Conservation (phyloP, 495 filamentous ascomycete species). For the Penicillium steckii region DNA sequence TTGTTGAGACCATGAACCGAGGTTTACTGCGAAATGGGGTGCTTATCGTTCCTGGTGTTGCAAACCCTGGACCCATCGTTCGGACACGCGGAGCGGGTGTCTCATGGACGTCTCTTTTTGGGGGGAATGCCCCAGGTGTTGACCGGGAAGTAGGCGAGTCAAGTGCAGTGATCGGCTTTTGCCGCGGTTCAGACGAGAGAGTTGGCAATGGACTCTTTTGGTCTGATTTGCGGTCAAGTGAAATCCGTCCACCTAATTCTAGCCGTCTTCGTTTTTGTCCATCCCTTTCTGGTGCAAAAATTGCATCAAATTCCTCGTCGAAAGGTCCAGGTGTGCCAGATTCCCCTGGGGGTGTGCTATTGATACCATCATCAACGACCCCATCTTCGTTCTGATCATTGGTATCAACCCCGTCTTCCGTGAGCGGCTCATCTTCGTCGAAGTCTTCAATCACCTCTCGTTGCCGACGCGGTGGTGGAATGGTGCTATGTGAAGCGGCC, state of each 20-base stretch:
- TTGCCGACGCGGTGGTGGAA: constrained; percentile 15
- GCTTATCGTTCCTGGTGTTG: constrained; percentile 20
- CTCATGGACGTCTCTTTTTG: constrained; percentile 1
- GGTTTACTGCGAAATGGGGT: constrained; percentile 27
- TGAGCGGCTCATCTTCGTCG: constrained; percentile 19
- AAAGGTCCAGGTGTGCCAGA: constrained; percentile 6
- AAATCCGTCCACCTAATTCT: not conserved
- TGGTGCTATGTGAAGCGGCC: not conserved
- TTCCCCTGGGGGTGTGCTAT: constrained; percentile 21
- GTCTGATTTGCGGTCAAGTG: constrained; percentile 3
- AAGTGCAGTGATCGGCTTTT: not conserved
- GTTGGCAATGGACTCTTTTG: constrained; percentile 13
- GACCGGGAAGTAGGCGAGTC: constrained; percentile 2
- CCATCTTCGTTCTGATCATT: not conserved
- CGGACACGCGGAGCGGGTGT: constrained; percentile 7
- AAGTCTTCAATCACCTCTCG: constrained; percentile 40
- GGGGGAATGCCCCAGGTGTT: not conserved
- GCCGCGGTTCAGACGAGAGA: constrained; percentile 18
- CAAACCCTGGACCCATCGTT: constrained; percentile 4
- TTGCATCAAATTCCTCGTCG: constrained; percentile 29
- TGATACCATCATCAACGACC: constrained; percentile 9
- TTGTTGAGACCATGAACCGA: constrained; percentile 28
- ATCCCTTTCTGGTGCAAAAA: constrained; percentile 26
- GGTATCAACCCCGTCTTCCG: not conserved
- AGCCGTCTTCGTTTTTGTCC: constrained; percentile 32